Conservation (phyloP, 116 monocot genomes). For the Phalaenopsis hybrid region DNA sequence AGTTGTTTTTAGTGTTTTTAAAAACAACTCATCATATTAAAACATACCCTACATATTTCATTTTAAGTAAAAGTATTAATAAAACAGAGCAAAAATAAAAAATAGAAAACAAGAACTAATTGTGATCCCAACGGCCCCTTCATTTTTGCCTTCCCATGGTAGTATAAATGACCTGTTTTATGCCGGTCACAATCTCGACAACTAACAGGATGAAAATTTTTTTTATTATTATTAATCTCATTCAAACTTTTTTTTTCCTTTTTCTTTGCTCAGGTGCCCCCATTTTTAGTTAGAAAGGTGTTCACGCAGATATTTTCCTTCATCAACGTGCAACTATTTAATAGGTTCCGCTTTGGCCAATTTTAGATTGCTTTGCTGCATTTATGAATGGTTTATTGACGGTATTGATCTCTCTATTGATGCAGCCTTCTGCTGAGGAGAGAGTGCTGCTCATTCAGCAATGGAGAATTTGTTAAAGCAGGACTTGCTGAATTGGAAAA, state of each 20-base stretch:
- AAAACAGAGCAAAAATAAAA: too few species aligned
- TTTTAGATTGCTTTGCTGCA: background rate
- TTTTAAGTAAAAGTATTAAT: too few species aligned
- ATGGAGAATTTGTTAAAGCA: conserved; percentile 98
- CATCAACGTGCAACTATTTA: conserved; percentile 96
- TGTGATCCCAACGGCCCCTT: too few species aligned
- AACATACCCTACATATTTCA: too few species aligned
- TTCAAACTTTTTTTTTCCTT: background rate
- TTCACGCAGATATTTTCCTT: conserved; percentile 97
- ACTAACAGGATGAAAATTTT: background rate
- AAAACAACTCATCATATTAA: too few species aligned
- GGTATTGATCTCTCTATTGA: conserved; percentile 7
- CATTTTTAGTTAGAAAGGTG: conserved; percentile 91
- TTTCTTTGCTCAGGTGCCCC: conserved; percentile 59
- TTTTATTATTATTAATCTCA: background rate
- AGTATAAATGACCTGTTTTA: background rate
- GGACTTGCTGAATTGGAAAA: conserved; percentile 93
- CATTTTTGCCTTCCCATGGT: background rate
- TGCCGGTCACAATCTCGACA: background rate
- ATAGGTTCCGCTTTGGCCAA: conserved; percentile 43
- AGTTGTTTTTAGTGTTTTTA: too few species aligned
- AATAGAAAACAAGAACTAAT: too few species aligned
- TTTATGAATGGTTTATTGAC: conserved; percentile 6
- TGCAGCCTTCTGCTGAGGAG: conserved; percentile 92
- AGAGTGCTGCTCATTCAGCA: conserved; percentile 99